Conservation (phyloP, 805 yeast species). For the Hagleromyces aurorensis region DNA sequence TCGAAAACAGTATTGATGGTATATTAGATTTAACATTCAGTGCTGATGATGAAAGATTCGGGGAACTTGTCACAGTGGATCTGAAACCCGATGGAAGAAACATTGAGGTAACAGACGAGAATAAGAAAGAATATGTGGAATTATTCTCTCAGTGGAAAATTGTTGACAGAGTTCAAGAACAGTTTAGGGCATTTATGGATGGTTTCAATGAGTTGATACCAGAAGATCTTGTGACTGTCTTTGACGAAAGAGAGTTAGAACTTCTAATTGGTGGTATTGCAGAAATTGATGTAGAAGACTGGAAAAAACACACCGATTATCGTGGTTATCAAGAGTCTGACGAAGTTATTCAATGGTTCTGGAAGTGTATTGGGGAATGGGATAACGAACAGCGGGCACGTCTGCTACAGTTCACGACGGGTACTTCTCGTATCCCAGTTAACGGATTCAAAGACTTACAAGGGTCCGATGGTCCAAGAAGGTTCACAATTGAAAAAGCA, state of each 20-base stretch:
- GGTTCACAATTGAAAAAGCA: slow-evolving; percentile 97
- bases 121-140: slow-evolving; percentile 92
- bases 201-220: slow-evolving; percentile 98
- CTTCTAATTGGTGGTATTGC: slow-evolving; percentile 96
- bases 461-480: slow-evolving; percentile 98
- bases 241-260: slow-evolving; percentile 96
- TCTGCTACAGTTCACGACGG: slow-evolving; percentile 93
- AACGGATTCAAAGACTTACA: slow-evolving; percentile 98
- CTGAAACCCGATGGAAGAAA: slow-evolving; percentile 82
- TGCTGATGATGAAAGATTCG: slow-evolving; percentile 88
- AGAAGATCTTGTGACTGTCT: slow-evolving; percentile 90
- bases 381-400: slow-evolving; percentile 95
- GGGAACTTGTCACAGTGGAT: slow-evolving; percentile 83
- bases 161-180: slow-evolving; percentile 86
- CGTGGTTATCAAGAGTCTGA: slow-evolving; percentile 96
- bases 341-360: slow-evolving; percentile 97
- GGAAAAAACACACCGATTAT: slow-evolving; percentile 98
- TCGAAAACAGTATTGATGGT: slow-evolving; percentile 88
- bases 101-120: slow-evolving; percentile 88
- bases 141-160: slow-evolving; percentile 94
- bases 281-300: slow-evolving; percentile 95
- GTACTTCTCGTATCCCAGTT: slow-evolving; percentile 98
- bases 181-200: slow-evolving; percentile 90
- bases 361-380: slow-evolving; percentile 91
- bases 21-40: slow-evolving; percentile 83